Evolutionary conservation across 2,329 filamentous ascomycete species (phyloP).

Genomic region (Dendrostoma leiphaemia): DNA sequence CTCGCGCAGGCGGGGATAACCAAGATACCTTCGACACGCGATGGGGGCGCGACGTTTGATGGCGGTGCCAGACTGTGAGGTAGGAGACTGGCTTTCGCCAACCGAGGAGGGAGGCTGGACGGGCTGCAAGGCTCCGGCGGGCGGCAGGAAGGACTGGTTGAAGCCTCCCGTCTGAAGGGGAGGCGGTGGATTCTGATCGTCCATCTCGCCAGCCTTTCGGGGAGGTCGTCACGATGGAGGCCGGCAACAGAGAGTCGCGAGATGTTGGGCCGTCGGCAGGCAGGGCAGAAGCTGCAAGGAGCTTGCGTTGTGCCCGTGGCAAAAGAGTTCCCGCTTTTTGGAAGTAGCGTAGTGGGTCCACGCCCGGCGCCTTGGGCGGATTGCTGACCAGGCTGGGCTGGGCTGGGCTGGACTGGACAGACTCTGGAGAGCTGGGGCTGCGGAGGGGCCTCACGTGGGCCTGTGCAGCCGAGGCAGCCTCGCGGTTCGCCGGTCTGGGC

Average conservation of each 20-base stretch:
- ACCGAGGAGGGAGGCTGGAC: not conserved
- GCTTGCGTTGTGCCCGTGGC: slow-evolving; percentile 4
- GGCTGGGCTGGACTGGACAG: too few species aligned
- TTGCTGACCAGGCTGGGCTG: not conserved
- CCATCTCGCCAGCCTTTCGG: not conserved
- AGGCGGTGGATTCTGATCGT: not conserved
- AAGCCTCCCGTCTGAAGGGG: not conserved
- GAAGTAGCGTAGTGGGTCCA: not conserved
- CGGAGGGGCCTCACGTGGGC: too few species aligned
- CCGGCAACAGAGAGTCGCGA: not conserved
- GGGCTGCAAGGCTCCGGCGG: not conserved
- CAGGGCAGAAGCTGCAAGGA: slow-evolving; percentile 4
- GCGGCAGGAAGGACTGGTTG: not conserved
- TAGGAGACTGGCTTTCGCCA: not conserved
- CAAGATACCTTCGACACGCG: slow-evolving; percentile 47
- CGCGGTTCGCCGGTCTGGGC: too few species aligned
- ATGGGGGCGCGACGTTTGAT: slow-evolving; percentile 51
- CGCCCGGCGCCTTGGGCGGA: not conserved
- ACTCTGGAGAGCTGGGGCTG: too few species aligned
- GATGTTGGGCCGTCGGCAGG: slow-evolving; percentile 3
- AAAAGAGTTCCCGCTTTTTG: slow-evolving; percentile 3
- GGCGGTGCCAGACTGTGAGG: slow-evolving; percentile 14
- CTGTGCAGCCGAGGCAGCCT: too few species aligned
- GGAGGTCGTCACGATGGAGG: not conserved
- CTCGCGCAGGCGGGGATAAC: slow-evolving; percentile 8